Percentiles rank a stretch among this genome's conserved stretches.
phyloP scores from a whole-genome alignment of 1,284 basidiomycete species.

The Jaminaea rosea region DNA sequence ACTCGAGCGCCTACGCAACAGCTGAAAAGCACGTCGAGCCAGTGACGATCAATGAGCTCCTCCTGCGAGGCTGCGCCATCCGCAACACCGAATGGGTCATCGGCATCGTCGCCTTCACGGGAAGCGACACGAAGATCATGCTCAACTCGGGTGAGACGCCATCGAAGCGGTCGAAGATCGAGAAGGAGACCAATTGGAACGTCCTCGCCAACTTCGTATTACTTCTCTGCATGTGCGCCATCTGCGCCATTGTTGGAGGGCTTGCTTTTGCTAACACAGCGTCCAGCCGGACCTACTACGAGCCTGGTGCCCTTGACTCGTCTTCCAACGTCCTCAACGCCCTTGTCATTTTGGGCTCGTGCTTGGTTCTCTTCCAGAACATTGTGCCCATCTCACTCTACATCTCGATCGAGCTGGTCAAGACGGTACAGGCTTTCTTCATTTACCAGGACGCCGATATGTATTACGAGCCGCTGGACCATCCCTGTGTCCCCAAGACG shows the following conservation, averaged over 20 bases:
- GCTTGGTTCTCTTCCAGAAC: slow-evolving; percentile 88
- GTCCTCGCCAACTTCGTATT: slow-evolving; percentile 87
- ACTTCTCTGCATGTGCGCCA: slow-evolving; percentile 67
- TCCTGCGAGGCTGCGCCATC: slow-evolving; percentile 83
- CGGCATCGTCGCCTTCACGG: slow-evolving; percentile 86
- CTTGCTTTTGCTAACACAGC: slow-evolving; percentile 57
- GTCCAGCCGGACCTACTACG: slow-evolving; percentile 65
- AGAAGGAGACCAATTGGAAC: slow-evolving; percentile 97
- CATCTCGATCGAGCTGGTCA: slow-evolving; percentile 96
- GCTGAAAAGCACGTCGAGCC: slow-evolving; percentile 43
- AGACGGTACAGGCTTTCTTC: slow-evolving; percentile 88
- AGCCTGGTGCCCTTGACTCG: slow-evolving; percentile 18
- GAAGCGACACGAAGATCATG: slow-evolving; percentile 95
- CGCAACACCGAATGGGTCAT: slow-evolving; percentile 92
- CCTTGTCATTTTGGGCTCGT: slow-evolving; percentile 67
- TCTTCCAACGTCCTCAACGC: slow-evolving; percentile 62
- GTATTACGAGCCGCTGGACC: slow-evolving; percentile 77
- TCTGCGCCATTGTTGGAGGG: slow-evolving; percentile 64
- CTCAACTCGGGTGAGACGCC: slow-evolving; percentile 71
- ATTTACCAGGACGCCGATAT: slow-evolving; percentile 91
- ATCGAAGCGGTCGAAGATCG: slow-evolving; percentile 89
- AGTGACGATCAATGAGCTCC: slow-evolving; percentile 79
- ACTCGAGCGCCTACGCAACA: slow-evolving; percentile 18
- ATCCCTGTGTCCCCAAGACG: slow-evolving; percentile 84
- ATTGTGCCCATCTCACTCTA: slow-evolving; percentile 94